Percentiles rank a stretch among this genome's conserved stretches.
phyloP scores from a whole-genome alignment of 805 yeast genomes.

The Ogataea wickerhamii region DNA sequence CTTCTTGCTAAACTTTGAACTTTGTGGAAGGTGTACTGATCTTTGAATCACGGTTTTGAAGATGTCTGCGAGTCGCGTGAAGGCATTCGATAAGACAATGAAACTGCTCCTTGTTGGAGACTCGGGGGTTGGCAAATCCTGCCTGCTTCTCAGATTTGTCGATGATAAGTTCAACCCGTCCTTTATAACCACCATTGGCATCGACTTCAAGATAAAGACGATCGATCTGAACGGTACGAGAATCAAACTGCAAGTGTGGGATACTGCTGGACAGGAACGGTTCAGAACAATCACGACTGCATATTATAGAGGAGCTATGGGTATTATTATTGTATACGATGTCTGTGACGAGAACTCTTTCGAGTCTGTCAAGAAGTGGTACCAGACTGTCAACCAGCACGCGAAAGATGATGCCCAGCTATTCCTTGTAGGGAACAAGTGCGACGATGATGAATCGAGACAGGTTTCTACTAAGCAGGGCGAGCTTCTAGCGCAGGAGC shows the following conservation, averaged over 20 bases:
- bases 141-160: conserved; percentile 86
- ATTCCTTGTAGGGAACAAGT: conserved; percentile 92
- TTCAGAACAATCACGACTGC: conserved; percentile 94
- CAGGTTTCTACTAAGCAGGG: conserved; percentile 90
- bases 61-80: conserved; percentile 57
- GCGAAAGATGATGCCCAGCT: conserved; percentile 95
- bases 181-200: conserved; percentile 96
- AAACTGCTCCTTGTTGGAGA: conserved; percentile 92
- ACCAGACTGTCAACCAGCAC: conserved; percentile 90
- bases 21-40: too few species aligned
- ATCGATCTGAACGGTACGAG: conserved; percentile 90
- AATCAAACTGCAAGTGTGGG: conserved; percentile 95
- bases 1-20: too few species aligned
- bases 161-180: conserved; percentile 96
- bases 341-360: conserved; percentile 89
- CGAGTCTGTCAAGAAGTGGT: conserved; percentile 92
- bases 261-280: conserved; percentile 96
- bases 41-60: too few species aligned
- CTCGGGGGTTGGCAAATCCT: conserved; percentile 85
- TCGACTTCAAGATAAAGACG: conserved; percentile 96
- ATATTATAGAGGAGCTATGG: conserved; percentile 87
- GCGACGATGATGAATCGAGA: conserved; percentile 84
- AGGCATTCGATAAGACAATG: conserved; percentile 85
- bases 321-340: conserved; percentile 78
- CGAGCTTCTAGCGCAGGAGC: conserved; percentile 77